phyloP scores from a whole-genome alignment of 2,329 filamentous ascomycete genomes.

The Stachybotrys chartarum region DNA sequence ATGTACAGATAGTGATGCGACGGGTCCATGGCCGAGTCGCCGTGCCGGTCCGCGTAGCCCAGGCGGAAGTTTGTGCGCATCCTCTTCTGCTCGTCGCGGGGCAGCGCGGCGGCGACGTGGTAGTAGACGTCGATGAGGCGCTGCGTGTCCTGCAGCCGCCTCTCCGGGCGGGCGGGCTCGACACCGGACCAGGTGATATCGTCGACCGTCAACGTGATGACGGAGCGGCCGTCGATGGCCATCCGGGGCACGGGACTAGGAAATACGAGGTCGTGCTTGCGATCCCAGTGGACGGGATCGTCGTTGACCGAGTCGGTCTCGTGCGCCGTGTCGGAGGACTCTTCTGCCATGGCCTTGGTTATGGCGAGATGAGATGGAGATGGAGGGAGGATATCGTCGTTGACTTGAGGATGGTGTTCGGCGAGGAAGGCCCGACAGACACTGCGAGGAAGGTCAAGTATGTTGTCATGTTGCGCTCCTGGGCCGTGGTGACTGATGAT shows the following conservation, averaged over 20 bases:
- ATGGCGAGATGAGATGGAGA: too few relatives aligned
- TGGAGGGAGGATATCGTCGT: too few relatives aligned
- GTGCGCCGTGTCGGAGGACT: neutral
- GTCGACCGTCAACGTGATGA: neutral
- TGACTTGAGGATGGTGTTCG: too few relatives aligned
- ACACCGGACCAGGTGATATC: neutral
- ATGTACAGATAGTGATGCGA: neutral
- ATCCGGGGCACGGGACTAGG: neutral
- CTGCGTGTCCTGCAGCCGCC: neutral
- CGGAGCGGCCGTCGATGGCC: neutral
- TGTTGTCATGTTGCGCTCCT: too few relatives aligned
- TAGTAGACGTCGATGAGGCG: neutral
- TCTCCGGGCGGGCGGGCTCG: neutral
- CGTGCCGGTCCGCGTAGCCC: neutral
- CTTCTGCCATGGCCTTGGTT: too few relatives aligned
- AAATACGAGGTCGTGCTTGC: neutral
- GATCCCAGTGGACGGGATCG: neutral
- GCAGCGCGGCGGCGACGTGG: neutral
- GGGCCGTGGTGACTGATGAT: too few relatives aligned
- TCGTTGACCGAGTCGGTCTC: neutral
- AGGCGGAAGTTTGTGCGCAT: neutral
- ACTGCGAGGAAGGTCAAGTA: too few relatives aligned
- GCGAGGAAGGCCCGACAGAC: too few relatives aligned
- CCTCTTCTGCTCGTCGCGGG: neutral
- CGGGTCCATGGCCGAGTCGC: neutral